Evolutionary conservation across 2,329 filamentous ascomycete genomes (phyloP), one percentile per base, ranked within the genome.

Genomic region (Apiospora malaysiana): DNA sequence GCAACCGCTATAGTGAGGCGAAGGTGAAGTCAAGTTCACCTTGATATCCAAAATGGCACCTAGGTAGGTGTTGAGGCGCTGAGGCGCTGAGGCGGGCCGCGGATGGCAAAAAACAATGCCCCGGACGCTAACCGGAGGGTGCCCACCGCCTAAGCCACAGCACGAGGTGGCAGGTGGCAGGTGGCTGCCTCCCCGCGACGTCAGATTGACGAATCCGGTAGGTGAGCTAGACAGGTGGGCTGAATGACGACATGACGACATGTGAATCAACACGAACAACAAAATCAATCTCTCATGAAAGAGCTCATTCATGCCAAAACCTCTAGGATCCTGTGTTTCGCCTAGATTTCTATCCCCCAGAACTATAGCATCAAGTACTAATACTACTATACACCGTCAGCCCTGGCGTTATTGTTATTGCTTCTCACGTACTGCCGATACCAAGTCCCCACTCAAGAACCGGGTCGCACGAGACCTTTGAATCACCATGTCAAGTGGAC

Each of bases 401-500:
- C 51, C 51, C 27, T 59, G 51, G 56, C n/a, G 51, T 40, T 40
- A n/a, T 63, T 63, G 51, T 40, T 40, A n/a, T 63, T 63, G 56
- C 18, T 63, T 40, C 56, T 63, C 32, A 4, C 40, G 40, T 63
- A 37, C 56, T 63, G 27, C 56, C 56, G 32, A 63, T 40, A n/a
- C 56, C 56, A 18, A 63, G 40, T 40, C 32, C 32, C 56, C 56
- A 63, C 56, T 40, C 56, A 63, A 32, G 40, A 40, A 63, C 56
- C 18, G 56, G 56, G 56, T 63, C 32, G 21, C 27, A 63, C 56
- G 18, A 40, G 27, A 14, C 56, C 8, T 14, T 23, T 40, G 56
- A 63, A 63, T 63, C 65, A 46, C 43, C 65, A 67, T 67, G 65
- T n/a, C 65, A 25, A 67, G 65, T 46, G 65, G 71, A 37, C 72